phyloP scores from a whole-genome alignment of 768 basidiomycete species.

The Psilocybe cyanescens region DNA sequence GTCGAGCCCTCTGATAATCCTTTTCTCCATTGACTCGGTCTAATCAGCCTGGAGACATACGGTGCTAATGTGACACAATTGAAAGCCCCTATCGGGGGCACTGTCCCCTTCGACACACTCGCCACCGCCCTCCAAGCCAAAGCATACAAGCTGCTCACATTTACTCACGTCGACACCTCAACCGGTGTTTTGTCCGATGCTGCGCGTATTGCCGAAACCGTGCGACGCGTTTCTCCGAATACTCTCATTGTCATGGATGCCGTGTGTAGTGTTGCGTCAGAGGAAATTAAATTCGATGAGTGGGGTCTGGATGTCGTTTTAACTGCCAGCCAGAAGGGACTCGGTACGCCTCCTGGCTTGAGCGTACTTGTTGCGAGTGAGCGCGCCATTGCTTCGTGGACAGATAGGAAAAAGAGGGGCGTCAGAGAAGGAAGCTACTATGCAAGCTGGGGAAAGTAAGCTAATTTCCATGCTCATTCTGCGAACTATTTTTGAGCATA shows the following conservation, averaged over 20 bases:
- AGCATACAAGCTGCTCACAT: conserved; percentile 86
- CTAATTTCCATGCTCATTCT: background rate
- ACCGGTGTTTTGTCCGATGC: conserved; percentile 90
- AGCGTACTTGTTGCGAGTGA: conserved; percentile 84
- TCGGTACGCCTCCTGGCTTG: conserved; percentile 92
- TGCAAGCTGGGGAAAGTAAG: conserved; percentile 66
- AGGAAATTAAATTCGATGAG: conserved; percentile 92
- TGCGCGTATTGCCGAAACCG: conserved; percentile 72
- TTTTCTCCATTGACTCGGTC: background rate
- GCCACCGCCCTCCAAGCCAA: conserved; percentile 73
- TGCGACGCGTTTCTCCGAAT: conserved; percentile 78
- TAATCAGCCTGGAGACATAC: conserved; percentile 75
- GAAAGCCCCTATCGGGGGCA: conserved; percentile 81
- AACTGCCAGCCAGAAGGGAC: conserved; percentile 89
- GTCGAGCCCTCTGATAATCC: conserved; percentile 16
- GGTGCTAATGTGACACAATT: conserved; percentile 88
- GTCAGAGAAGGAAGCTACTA: conserved; percentile 61
- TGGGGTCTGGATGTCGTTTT: conserved; percentile 93
- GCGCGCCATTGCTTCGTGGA: conserved; percentile 71
- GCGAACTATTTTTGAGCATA: background rate
- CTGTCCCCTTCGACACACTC: conserved; percentile 62
- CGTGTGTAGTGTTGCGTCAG: conserved; percentile 96
- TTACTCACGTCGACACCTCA: conserved; percentile 96
- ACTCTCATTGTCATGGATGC: conserved; percentile 89
- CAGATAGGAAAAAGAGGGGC: conserved; percentile 23